A percentile compares a stretch with the other conserved stretches of the same genome.
These are phyloP conservation scores for Debaryomyces fabryi DNA, from an alignment of 1,139 yeast genomes.

Conservation along the genomic window DNA sequence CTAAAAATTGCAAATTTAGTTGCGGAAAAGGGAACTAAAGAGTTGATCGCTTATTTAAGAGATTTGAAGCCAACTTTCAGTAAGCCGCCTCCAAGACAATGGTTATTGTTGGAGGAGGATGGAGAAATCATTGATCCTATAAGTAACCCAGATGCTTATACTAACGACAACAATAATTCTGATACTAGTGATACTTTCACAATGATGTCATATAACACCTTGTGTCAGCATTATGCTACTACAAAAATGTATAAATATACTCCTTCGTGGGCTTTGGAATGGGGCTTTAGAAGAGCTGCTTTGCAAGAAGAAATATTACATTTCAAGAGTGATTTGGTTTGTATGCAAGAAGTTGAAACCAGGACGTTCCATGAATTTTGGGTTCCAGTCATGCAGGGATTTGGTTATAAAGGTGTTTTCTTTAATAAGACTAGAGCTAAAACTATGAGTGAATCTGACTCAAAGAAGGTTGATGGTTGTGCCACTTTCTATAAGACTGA, in stretches of 20 bases:
- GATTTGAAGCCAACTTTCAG: conserved; percentile 74
- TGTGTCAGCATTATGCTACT: conserved; percentile 96
- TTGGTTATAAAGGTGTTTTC: conserved; percentile 81
- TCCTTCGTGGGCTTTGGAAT: conserved; percentile 94
- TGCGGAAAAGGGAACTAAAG: conserved; percentile 84
- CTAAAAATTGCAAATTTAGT: conserved; percentile 64
- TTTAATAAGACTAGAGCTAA: conserved; percentile 90
- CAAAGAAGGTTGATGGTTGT: conserved; percentile 96
- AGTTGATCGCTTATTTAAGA: conserved; percentile 75
- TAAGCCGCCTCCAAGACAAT: conserved; percentile 74
- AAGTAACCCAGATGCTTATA: conserved; percentile 34
- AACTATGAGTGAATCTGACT: conserved; percentile 82
- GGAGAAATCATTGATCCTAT: conserved; percentile 60
- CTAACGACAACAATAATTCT: conserved; percentile 23
- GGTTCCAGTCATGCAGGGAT: conserved; percentile 69
- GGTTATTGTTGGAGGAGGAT: conserved; percentile 78
- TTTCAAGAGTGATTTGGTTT: conserved; percentile 72
- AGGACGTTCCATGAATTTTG: conserved; percentile 84
- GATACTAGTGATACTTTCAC: conserved; percentile 56
- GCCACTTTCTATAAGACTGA: conserved; percentile 79
- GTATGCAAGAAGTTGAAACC: conserved; percentile 95
- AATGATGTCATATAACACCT: conserved; percentile 81
- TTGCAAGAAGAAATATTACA: conserved; percentile 72
- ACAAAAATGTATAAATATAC: conserved; percentile 90
- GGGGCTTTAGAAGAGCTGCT: conserved; percentile 87